phyloP scores from a whole-genome alignment of 2,329 filamentous ascomycete species.

The Monosporascus ibericus region DNA sequence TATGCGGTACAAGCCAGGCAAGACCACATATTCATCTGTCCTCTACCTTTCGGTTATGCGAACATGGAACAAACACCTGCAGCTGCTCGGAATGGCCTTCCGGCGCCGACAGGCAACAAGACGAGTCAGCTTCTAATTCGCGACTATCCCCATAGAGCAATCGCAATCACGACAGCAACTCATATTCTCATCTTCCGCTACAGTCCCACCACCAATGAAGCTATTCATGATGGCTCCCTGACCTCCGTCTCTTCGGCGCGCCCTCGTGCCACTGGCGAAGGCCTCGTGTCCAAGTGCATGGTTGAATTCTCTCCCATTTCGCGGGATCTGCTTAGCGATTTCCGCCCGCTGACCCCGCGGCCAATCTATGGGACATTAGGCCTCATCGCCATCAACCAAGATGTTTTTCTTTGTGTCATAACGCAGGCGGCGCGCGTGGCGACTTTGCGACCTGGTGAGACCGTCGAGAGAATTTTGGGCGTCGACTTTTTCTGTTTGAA shows the following conservation, averaged over 20 bases:
- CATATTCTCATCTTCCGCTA: slow-evolving; percentile 83
- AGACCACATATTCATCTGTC: background rate
- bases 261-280: slow-evolving; percentile 35
- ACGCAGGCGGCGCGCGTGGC: slow-evolving; percentile 74
- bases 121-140: slow-evolving; percentile 76
- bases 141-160: slow-evolving; percentile 80
- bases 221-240: slow-evolving; percentile 52
- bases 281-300: slow-evolving; percentile 63
- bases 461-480: slow-evolving; percentile 75
- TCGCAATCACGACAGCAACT: slow-evolving; percentile 73
- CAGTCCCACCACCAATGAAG: slow-evolving; percentile 58
- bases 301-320: slow-evolving; percentile 73
- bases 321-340: slow-evolving; percentile 65
- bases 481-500: slow-evolving; percentile 95
- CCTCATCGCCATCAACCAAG: slow-evolving; percentile 72
- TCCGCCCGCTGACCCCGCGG: slow-evolving; percentile 66
- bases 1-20: too few relatives aligned
- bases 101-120: slow-evolving; percentile 47
- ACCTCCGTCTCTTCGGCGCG: slow-evolving; percentile 44
- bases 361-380: slow-evolving; percentile 82
- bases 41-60: slow-evolving; percentile 18
- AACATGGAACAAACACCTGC: slow-evolving; percentile 43
- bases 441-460: slow-evolving; percentile 79
- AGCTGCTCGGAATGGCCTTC: slow-evolving; percentile 35
- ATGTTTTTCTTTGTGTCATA: slow-evolving; percentile 89